These are phyloP conservation scores for Sarocladium kiliense DNA, from an alignment of 2,329 filamentous ascomycete species.

Conservation along the genomic window DNA sequence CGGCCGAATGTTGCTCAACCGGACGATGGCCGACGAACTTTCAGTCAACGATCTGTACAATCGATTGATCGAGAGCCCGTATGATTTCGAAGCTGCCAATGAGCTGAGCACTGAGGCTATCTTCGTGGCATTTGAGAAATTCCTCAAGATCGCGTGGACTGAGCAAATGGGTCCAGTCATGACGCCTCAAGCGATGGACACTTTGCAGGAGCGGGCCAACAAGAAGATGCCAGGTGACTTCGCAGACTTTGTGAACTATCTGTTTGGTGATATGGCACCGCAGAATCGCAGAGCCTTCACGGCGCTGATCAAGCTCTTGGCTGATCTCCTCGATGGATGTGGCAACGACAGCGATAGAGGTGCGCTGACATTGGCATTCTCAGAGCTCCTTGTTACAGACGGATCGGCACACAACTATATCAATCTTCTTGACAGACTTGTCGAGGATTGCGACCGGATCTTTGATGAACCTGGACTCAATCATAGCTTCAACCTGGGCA, in stretches of 20 bases:
- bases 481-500: slow-evolving; percentile 32
- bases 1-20: slow-evolving; percentile 67
- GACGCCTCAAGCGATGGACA: slow-evolving; percentile 62
- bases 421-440: slow-evolving; percentile 79
- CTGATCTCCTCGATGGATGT: slow-evolving; percentile 83
- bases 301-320: slow-evolving; percentile 76
- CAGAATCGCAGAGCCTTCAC: slow-evolving; percentile 74
- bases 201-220: slow-evolving; percentile 64
- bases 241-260: slow-evolving; percentile 60
- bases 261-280: slow-evolving; percentile 62
- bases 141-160: slow-evolving; percentile 80
- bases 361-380: slow-evolving; percentile 81
- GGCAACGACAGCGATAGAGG: slow-evolving; percentile 88
- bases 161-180: slow-evolving; percentile 85
- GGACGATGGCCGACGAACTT: slow-evolving; percentile 68
- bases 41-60: slow-evolving; percentile 89
- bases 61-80: slow-evolving; percentile 75
- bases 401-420: slow-evolving; percentile 80
- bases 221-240: slow-evolving; percentile 69
- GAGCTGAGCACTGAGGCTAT: slow-evolving; percentile 79
- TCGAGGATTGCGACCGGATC: slow-evolving; percentile 84
- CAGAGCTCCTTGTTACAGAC: slow-evolving; percentile 76
- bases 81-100: slow-evolving; percentile 67
- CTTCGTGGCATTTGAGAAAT: slow-evolving; percentile 91
- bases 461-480: slow-evolving; percentile 60